A percentile compares a stretch with the other conserved stretches of the same genome.
These are phyloP conservation scores for Stromatinia cepivora DNA, from an alignment of 2,329 filamentous ascomycete species.

Conservation along the genomic window DNA sequence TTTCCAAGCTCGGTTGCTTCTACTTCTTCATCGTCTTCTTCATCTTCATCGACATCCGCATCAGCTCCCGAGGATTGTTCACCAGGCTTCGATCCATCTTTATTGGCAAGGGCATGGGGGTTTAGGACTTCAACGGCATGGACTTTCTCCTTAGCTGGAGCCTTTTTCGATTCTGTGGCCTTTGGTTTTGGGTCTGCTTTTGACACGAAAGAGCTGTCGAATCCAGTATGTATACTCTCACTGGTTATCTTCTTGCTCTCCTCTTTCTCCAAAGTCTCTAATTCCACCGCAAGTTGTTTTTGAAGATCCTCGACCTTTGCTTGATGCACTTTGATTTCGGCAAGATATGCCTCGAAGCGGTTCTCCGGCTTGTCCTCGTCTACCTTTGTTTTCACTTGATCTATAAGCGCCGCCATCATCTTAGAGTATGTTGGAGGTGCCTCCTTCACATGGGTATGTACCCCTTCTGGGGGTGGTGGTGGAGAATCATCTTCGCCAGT, in stretches of 20 bases:
- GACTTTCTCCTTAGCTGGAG: constrained; percentile 48
- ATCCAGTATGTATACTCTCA: constrained; percentile 83
- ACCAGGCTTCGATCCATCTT: constrained; percentile 44
- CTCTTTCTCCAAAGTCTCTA: constrained; percentile 80
- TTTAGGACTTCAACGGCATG: constrained; percentile 74
- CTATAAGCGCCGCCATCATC: constrained; percentile 97
- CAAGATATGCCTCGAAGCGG: constrained; percentile 73
- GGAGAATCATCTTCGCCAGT: constrained; percentile 74
- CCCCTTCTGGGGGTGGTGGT: constrained; percentile 72
- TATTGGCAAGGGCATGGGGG: constrained; percentile 51
- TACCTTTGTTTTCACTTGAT: constrained; percentile 79
- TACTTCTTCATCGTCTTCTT: constrained; percentile 70
- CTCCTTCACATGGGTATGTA: constrained; percentile 69
- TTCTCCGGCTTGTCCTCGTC: constrained; percentile 69
- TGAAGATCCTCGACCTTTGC: constrained; percentile 78
- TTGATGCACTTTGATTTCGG: constrained; percentile 75
- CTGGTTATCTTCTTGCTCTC: constrained; percentile 92
- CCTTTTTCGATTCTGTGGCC: constrained; percentile 30
- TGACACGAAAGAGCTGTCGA: constrained; percentile 80
- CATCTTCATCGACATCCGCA: constrained; percentile 60
- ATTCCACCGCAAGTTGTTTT: constrained; percentile 68
- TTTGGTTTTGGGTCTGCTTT: constrained; percentile 50
- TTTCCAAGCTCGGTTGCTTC: constrained; percentile 77
- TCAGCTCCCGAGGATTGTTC: constrained; percentile 58
- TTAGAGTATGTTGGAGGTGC: constrained; percentile 86